Percentiles rank a stretch among this genome's conserved stretches.
Evolutionary conservation across 768 basidiomycete genomes (phyloP).

Genomic region (Serendipita sp.): DNA sequence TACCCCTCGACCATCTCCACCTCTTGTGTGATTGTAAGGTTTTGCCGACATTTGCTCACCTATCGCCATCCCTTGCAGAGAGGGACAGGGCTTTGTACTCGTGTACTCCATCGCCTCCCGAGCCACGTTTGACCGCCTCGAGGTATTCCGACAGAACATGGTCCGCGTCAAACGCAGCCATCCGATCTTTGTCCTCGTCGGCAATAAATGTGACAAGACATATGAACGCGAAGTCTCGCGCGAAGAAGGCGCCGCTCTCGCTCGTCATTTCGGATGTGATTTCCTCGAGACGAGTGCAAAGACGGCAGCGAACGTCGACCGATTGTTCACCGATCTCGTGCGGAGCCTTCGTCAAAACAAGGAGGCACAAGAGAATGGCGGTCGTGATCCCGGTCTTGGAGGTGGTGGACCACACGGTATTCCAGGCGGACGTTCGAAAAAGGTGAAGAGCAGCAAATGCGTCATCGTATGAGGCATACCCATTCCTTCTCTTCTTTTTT

Average conservation of each 20-base stretch:
- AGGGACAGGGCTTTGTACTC: conserved; percentile 94
- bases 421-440: conserved; percentile 29
- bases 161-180: conserved; percentile 70
- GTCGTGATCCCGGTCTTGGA: conserved; percentile 17
- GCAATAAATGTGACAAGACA: conserved; percentile 91
- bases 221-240: conserved; percentile 79
- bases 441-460: conserved; percentile 41
- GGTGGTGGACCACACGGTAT: conserved; percentile 21
- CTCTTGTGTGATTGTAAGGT: neutral
- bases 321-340: conserved; percentile 76
- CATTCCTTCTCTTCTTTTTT: neutral
- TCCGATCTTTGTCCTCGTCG: conserved; percentile 85
- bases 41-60: conserved; percentile 1
- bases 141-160: conserved; percentile 82
- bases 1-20: neutral
- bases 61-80: conserved; percentile 30
- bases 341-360: conserved; percentile 41
- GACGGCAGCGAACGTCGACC: conserved; percentile 82
- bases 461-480: conserved; percentile 54
- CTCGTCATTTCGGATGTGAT: conserved; percentile 73
- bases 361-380: neutral
- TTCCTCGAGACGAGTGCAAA: conserved; percentile 97
- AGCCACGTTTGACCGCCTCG: conserved; percentile 76
- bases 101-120: conserved; percentile 96
- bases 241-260: conserved; percentile 73